Percentiles rank a stretch among this genome's conserved stretches.
These are phyloP conservation scores for Aspergillus asperescens DNA, from an alignment of 495 filamentous ascomycete genomes.

Conservation along the genomic window DNA sequence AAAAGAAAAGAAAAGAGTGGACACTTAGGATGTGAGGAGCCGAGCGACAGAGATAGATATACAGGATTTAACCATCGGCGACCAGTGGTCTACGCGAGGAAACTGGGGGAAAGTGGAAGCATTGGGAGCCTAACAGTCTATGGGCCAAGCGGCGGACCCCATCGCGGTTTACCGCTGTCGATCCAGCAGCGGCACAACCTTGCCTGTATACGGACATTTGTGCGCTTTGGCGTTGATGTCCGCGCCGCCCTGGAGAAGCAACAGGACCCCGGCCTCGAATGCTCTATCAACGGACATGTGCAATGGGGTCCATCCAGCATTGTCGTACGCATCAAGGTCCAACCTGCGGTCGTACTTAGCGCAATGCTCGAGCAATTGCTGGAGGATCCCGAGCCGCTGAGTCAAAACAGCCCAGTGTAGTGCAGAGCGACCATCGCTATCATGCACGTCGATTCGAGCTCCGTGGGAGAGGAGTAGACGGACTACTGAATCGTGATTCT, in stretches of 20 bases:
- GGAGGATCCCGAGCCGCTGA: background rate
- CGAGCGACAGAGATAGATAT: too few species aligned
- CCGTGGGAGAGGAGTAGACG: background rate
- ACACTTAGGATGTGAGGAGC: too few species aligned
- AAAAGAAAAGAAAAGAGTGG: too few species aligned
- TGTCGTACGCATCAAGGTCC: background rate
- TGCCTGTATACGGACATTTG: too few species aligned
- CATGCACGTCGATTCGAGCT: background rate
- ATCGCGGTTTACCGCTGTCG: too few species aligned
- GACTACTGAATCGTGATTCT: conserved; percentile 1
- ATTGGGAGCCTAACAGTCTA: too few species aligned
- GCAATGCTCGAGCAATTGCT: conserved; percentile 1
- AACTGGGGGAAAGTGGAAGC: too few species aligned
- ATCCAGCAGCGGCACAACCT: too few species aligned
- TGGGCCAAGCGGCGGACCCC: too few species aligned
- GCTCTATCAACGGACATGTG: background rate
- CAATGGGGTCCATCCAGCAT: conserved; percentile 5
- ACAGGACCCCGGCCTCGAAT: conserved; percentile 4
- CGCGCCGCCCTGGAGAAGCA: conserved; percentile 2
- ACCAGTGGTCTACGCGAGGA: too few species aligned
- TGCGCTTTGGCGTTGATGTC: background rate
- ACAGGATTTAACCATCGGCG: too few species aligned
- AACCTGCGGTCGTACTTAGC: background rate
- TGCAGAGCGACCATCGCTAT: background rate
- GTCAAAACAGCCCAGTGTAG: conserved; percentile 5